Conservation (phyloP, 805 yeast genomes). For the Teunomyces stri region DNA sequence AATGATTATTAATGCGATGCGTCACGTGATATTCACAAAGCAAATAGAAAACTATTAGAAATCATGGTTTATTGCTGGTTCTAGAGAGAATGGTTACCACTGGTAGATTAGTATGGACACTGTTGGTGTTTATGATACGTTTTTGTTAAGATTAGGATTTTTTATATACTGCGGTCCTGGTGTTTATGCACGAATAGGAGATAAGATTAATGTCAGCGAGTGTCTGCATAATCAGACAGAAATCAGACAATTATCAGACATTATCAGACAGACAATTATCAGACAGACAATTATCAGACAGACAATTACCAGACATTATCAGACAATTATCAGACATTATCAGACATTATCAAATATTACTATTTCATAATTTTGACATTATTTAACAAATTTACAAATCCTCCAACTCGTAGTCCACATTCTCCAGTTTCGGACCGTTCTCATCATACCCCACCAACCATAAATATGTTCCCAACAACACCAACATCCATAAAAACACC, state of each 20-base stretch:
- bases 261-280: too few relatives aligned
- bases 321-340: too few relatives aligned
- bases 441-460: conserved; percentile 41
- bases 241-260: too few relatives aligned
- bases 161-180: neutral
- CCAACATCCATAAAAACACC: conserved; percentile 62
- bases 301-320: too few relatives aligned
- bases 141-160: neutral
- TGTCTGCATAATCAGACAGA: neutral
- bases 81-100: neutral
- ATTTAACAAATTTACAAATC: conserved; percentile 18
- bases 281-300: too few relatives aligned
- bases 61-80: too few relatives aligned
- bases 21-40: too few relatives aligned
- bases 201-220: conserved; percentile 10
- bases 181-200: neutral
- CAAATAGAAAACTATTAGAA: too few relatives aligned
- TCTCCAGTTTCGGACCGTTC: conserved; percentile 30
- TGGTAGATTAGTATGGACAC: neutral
- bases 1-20: neutral
- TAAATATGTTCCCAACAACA: conserved; percentile 59
- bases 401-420: conserved; percentile 35
- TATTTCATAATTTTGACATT: too few relatives aligned
- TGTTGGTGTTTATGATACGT: neutral
- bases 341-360: too few relatives aligned